A percentile compares a stretch with the other conserved stretches of the same genome.
Conservation (phyloP, 2,329 filamentous ascomycete genomes). For the Colletotrichum sp. region DNA sequence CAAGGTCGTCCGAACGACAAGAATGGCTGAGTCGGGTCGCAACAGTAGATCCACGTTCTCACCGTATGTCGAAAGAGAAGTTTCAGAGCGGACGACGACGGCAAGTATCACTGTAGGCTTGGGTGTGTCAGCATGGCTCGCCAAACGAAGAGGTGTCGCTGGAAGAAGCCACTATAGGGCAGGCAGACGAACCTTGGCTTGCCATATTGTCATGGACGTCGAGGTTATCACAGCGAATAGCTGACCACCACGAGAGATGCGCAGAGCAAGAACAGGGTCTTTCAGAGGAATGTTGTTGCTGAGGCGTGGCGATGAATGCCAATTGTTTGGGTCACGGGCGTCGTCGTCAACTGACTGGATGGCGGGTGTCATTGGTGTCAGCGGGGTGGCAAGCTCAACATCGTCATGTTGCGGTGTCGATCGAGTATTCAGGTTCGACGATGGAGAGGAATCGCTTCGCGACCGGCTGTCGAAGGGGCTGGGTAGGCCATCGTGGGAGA, state of each 20-base stretch:
- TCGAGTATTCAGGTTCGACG: slow-evolving; percentile 24
- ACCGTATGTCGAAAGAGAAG: slow-evolving; percentile 84
- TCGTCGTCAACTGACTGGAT: slow-evolving; percentile 66
- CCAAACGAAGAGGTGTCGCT: not conserved
- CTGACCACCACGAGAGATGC: slow-evolving; percentile 79
- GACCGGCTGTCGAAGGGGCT: slow-evolving; percentile 31
- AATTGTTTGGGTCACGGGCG: slow-evolving; percentile 35
- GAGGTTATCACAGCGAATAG: slow-evolving; percentile 86
- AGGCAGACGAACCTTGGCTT: slow-evolving; percentile 75
- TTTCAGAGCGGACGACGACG: slow-evolving; percentile 79
- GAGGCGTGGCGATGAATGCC: slow-evolving; percentile 28
- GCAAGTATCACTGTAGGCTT: slow-evolving; percentile 90
- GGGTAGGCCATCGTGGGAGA: slow-evolving; percentile 66
- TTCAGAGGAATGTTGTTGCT: slow-evolving; percentile 48
- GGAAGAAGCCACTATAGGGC: not conserved
- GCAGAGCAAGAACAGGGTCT: slow-evolving; percentile 76
- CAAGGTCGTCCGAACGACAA: slow-evolving; percentile 84
- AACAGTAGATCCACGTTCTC: slow-evolving; percentile 84
- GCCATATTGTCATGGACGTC: slow-evolving; percentile 92
- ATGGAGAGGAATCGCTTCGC: slow-evolving; percentile 35
- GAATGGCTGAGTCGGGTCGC: slow-evolving; percentile 88
- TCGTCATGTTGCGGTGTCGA: slow-evolving; percentile 36
- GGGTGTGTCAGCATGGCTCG: not conserved
- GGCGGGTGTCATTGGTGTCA: slow-evolving; percentile 60
- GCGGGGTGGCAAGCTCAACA: slow-evolving; percentile 38